These are phyloP conservation scores for Podila minutissima DNA, from an alignment of 192 early-diverging fungal genomes.

Conservation along the genomic window DNA sequence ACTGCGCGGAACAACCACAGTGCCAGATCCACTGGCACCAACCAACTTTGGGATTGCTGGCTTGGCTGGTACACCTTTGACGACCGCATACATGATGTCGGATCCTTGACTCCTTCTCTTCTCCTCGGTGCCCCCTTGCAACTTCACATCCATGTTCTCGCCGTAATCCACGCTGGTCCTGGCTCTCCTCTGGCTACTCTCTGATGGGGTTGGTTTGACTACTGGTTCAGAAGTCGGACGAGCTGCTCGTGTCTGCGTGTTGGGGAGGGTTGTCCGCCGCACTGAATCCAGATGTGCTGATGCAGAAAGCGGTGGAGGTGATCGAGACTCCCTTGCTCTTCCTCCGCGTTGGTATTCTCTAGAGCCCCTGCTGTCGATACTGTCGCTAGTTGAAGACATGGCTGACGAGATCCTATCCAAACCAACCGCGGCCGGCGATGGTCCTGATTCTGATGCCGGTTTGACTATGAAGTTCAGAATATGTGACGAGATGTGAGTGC, in stretches of 20 bases:
- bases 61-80: slow-evolving; percentile 33
- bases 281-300: too few species aligned
- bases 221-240: background rate
- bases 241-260: background rate
- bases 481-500: background rate
- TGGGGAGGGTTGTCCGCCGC: background rate
- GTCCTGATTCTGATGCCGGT: slow-evolving; percentile 4
- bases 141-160: background rate
- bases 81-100: slow-evolving; percentile 45
- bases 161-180: background rate
- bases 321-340: background rate
- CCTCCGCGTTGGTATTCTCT: background rate
- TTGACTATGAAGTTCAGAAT: slow-evolving; percentile 4
- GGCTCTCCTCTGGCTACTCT: slow-evolving; percentile 2
- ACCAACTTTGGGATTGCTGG: slow-evolving; percentile 32
- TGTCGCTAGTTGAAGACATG: background rate
- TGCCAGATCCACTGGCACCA: slow-evolving; percentile 43
- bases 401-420: slow-evolving; percentile 11
- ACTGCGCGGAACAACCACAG: slow-evolving; percentile 11
- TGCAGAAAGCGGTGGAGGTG: background rate
- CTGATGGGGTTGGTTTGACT: background rate
- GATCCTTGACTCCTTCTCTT: slow-evolving; percentile 13
- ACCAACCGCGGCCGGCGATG: slow-evolving; percentile 4
- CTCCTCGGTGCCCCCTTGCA: background rate
- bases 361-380: background rate